Evolutionary conservation across 306 rosid genomes (phyloP).

Genomic region (Medicago ruthenica): DNA sequence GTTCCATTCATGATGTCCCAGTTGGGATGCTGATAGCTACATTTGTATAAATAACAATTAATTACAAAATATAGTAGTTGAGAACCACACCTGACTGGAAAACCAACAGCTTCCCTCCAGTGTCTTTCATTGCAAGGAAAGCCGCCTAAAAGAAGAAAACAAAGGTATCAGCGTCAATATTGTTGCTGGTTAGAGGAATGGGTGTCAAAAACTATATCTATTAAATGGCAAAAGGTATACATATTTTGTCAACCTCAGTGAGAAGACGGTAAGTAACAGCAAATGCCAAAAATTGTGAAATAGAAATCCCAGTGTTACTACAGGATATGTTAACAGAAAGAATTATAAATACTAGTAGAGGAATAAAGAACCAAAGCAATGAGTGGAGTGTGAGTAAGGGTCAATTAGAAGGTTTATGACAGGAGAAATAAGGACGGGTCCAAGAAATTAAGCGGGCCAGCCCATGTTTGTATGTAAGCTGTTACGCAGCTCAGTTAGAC

Average conservation of each 20-base stretch:
- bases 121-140: conserved; percentile 91
- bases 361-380: conserved; percentile 16
- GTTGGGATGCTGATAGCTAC: conserved; percentile 29
- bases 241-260: conserved; percentile 11
- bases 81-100: conserved; percentile 93
- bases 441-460: background rate
- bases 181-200: background rate
- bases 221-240: no score
- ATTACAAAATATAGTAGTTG: conserved; percentile 18
- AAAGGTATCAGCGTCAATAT: conserved; percentile 15
- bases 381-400: background rate
- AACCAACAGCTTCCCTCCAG: conserved; percentile 91
- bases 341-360: conserved; percentile 3
- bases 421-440: background rate
- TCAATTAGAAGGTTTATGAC: background rate
- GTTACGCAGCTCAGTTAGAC: no score
- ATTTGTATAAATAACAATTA: conserved; percentile 13
- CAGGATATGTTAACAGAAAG: background rate
- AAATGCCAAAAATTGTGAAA: conserved; percentile 12
- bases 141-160: conserved; percentile 70
- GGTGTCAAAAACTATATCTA: background rate
- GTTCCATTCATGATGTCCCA: conserved; percentile 5
- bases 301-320: conserved; percentile 15
- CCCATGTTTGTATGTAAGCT: no score
- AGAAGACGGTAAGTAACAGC: conserved; percentile 17